Base-by-base conservation (phyloP, 176 grass and related monocot species). In the Lolium perenne region DNA sequence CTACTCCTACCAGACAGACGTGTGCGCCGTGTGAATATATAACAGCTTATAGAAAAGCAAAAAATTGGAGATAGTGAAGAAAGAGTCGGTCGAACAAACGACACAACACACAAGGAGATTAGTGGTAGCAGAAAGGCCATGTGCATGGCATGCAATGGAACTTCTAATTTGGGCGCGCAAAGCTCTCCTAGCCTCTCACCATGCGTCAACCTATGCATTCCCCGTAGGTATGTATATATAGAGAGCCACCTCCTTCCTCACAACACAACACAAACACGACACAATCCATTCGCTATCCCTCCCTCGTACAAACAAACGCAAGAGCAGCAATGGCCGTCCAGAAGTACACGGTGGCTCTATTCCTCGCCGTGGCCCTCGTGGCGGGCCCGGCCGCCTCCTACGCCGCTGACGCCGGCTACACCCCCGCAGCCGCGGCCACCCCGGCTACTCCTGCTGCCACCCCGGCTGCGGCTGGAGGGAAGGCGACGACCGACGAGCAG, bases 121-220 rank as follows among this genome's bases (percentile, higher is more conserved):
- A 29, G 61, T 1, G 61, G 61, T 64, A 64, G 61, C 59, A 29
- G 23, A 23, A 64, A 26, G 18, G 0, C 14, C 15, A 54, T 13
- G 51, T 0, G 55, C 20, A 64, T 64, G 61, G 4, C 23, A 64
- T 64, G 61, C 23, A 64, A 6, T 64, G 61, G 23, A 64, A 13
- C 1, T 6, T 2, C 70, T 49, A 73, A 25, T 48, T 73, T 73
- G 4, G 70, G 70, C 70, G 70, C 70, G 70, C 46, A 25, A 73
- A 73, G 70, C 70, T 73, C 70, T 73, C 70, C 11, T 49, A 5
- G 45, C 70, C 70, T 49, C 43, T 22, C 43, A 25, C 70, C 70
- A 48, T 68, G 29, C 29, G 29, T 29, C 65, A 6, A 68, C 64
- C 64, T 11, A 12, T 11, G 20, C 4, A 23, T 23, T 4, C n/a